Conservation (phyloP, 306 rosid species). For the Acacia confusa region DNA sequence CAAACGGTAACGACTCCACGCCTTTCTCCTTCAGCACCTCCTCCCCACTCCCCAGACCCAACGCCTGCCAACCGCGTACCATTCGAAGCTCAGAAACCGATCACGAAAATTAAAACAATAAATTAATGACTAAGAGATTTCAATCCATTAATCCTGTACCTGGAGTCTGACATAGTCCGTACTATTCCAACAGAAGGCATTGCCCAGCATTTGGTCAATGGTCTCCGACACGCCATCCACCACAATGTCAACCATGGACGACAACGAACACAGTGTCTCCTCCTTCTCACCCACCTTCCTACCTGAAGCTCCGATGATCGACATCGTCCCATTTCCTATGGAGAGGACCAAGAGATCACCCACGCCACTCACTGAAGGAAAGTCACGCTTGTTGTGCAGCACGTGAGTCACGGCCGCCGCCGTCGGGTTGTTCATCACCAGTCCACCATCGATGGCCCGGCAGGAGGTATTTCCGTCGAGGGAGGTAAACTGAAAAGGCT, state of each 20-base stretch:
- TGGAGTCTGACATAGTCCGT: conserved; percentile 88
- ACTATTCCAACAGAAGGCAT: conserved; percentile 93
- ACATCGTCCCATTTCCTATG: conserved; percentile 70
- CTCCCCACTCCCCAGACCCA: conserved; percentile 53
- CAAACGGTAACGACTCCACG: conserved; percentile 90
- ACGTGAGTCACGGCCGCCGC: conserved; percentile 96
- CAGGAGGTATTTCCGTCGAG: conserved; percentile 79
- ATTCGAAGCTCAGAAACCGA: not conserved
- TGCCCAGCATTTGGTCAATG: conserved; percentile 91
- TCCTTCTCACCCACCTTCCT: conserved; percentile 40
- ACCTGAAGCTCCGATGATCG: conserved; percentile 9
- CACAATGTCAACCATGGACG: conserved; percentile 78
- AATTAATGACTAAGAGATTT: not conserved
- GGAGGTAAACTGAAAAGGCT: conserved; percentile 77
- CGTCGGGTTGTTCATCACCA: conserved; percentile 95
- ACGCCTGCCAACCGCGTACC: conserved; percentile 50
- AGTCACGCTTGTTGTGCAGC: conserved; percentile 90
- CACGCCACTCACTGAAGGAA: conserved; percentile 76
- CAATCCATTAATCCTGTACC: conserved; percentile 37
- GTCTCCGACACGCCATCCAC: conserved; percentile 91
- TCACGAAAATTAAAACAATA: not conserved
- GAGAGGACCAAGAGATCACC: conserved; percentile 84
- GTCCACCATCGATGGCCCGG: conserved; percentile 86
- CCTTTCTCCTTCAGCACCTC: conserved; percentile 73
- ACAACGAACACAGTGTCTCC: conserved; percentile 47